Conservation (phyloP, 352 stramenopile genomes). For the Elongisporangium prolatum region DNA sequence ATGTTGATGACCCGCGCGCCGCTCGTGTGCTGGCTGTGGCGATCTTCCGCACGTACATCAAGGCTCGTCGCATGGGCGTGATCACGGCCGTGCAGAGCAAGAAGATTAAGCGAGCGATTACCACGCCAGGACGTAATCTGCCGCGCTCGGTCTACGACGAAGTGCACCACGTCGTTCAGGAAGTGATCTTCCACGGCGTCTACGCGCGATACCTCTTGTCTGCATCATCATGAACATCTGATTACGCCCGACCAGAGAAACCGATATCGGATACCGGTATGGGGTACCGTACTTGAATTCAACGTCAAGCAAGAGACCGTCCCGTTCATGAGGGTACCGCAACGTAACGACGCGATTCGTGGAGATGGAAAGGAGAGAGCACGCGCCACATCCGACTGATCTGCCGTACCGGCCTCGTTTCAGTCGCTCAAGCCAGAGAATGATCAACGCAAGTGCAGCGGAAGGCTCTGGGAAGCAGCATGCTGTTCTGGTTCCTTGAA, state of each 20-base stretch:
- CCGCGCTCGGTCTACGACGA: slow-evolving; percentile 45
- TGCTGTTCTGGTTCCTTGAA: not conserved
- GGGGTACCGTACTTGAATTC: not conserved
- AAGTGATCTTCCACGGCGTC: slow-evolving; percentile 52
- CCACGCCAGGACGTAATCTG: slow-evolving; percentile 47
- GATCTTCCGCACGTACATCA: slow-evolving; percentile 59
- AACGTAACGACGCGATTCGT: not conserved
- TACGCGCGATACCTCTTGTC: slow-evolving; percentile 35
- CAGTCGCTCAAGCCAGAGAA: not conserved
- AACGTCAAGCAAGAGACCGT: not conserved
- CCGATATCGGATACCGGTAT: not conserved
- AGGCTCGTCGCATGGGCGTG: slow-evolving; percentile 52
- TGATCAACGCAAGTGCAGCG: not conserved
- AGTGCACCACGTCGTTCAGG: slow-evolving; percentile 44
- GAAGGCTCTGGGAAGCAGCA: not conserved
- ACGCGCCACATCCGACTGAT: no score
- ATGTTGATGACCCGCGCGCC: not conserved
- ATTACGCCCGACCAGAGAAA: not conserved
- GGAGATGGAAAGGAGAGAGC: no score
- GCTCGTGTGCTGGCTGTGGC: slow-evolving; percentile 27
- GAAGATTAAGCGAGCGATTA: slow-evolving; percentile 64
- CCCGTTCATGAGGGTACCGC: not conserved
- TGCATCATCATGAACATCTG: slow-evolving; percentile 2
- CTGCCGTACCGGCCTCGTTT: not conserved
- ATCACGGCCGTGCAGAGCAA: slow-evolving; percentile 63